Evolutionary conservation across 1,139 yeast species (phyloP), one percentile per base, ranked within the genome.

Genomic region (Pichia cactophila): DNA sequence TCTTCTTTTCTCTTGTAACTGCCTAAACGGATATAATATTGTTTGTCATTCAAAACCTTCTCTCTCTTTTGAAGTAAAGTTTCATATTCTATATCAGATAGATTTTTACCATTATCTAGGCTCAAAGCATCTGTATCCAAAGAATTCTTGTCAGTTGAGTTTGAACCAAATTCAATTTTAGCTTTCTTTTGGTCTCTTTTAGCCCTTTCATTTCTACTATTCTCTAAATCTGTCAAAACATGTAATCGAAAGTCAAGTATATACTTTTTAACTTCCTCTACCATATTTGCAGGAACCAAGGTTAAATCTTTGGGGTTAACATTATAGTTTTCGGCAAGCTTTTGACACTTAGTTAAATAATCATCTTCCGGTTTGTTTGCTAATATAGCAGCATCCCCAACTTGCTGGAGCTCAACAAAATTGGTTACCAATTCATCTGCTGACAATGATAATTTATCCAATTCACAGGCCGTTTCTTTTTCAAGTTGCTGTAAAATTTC

Each of bases 211-310:
- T 83, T 70, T 48, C 78, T 78, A 44, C 74, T 75, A 53, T 74
- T 73, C 55, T 84, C 90, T 35, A 78, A 68, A 41, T 51, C 50
- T 37, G 73, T 74, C 48, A 82, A 63, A 33, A 83, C 86, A 47
- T 74, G 75, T 11, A 84, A 72, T 58, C 92, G 68, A 61, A 84
- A 84, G 54, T 75, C 77, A 46, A 81, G 70, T 49, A 84, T 78
- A 54, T 81, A 84, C 51, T 74, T 73, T 42, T 75, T 75, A 36
- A 83, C 75, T 36, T 70, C 72, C n/a, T 80, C 83, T 44, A 79
- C 67, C 68, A 79, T 70, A 41, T 77, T 75, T 36, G 69, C 67
- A 2, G 90, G 89, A 7, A 84, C 76, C 58, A 82, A 90, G 16
- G 75, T 69, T 51, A 84, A 63, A 55, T 83, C 88, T 51, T 70